These are phyloP conservation scores for Tetradesmus obliquus DNA, from an alignment of 139 green algal genomes.

Conservation along the genomic window DNA sequence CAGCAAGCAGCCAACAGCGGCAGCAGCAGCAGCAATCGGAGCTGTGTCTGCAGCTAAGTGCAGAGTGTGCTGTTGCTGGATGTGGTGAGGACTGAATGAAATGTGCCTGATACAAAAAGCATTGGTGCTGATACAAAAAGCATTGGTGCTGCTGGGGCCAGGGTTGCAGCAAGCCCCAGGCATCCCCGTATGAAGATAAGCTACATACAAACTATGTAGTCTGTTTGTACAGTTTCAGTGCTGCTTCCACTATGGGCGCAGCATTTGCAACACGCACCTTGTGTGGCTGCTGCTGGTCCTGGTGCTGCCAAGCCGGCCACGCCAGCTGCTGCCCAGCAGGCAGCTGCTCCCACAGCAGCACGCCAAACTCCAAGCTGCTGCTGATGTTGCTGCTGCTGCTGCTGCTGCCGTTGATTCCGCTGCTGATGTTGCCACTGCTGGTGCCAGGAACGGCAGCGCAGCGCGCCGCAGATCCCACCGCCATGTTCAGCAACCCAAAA, in stretches of 20 bases:
- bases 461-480: too few species aligned
- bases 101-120: neutral
- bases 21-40: neutral
- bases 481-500: too few species aligned
- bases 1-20: slow-evolving; percentile 1
- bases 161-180: neutral
- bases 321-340: neutral
- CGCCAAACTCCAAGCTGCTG: slow-evolving; percentile 21
- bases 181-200: neutral
- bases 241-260: neutral
- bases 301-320: slow-evolving; percentile 12
- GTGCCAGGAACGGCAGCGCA: neutral
- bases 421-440: neutral
- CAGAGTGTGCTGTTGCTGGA: too few species aligned
- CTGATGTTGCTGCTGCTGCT: slow-evolving; percentile 23
- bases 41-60: neutral
- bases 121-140: neutral
- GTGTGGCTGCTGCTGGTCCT: slow-evolving; percentile 25
- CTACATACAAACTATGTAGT: neutral
- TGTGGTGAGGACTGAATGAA: too few species aligned
- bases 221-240: neutral
- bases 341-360: slow-evolving; percentile 36
- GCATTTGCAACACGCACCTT: neutral
- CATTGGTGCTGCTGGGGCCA: neutral
- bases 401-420: slow-evolving; percentile 7